Evolutionary conservation across 2,329 filamentous ascomycete species (phyloP).

Genomic region (Neophaeococcomyces aloes): DNA sequence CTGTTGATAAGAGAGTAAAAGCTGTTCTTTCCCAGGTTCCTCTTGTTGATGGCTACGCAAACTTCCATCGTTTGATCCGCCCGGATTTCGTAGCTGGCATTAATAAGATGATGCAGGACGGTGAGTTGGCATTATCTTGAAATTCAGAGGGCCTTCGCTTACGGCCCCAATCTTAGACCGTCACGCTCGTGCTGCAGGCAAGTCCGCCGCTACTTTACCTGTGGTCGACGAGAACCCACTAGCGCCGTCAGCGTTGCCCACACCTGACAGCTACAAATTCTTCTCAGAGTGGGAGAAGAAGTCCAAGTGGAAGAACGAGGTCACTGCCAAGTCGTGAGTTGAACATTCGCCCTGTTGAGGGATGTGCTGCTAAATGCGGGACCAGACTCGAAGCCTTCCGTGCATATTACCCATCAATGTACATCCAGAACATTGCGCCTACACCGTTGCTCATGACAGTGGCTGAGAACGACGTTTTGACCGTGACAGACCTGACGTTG

Average conservation of each 20-base stretch:
- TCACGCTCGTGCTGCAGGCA: conserved; percentile 25
- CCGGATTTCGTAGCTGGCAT: conserved; percentile 24
- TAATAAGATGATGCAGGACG: conserved; percentile 23
- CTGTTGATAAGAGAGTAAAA: conserved; percentile 32
- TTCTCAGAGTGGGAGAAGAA: conserved; percentile 27
- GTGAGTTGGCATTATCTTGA: conserved; percentile 12
- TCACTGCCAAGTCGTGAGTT: conserved; percentile 27
- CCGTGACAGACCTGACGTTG: conserved; percentile 27
- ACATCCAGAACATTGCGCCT: conserved; percentile 30
- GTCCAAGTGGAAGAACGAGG: conserved; percentile 30
- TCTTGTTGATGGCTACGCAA: conserved; percentile 29
- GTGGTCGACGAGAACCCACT: conserved; percentile 26
- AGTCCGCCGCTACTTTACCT: conserved; percentile 24
- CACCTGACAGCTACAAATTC: conserved; percentile 28
- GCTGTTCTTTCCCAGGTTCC: conserved; percentile 31
- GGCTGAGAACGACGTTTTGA: conserved; percentile 27
- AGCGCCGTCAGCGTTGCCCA: conserved; percentile 26
- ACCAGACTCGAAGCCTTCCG: conserved; percentile 14
- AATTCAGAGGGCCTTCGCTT: not conserved
- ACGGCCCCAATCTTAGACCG: conserved; percentile 13
- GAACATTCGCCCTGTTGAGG: not conserved
- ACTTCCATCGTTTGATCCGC: conserved; percentile 27
- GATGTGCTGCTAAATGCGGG: not conserved
- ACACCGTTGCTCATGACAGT: conserved; percentile 32
- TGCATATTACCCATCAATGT: conserved; percentile 19